These are phyloP conservation scores for Streptanthus diversifolius DNA, from an alignment of 345 rosid species.

Conservation along the genomic window DNA sequence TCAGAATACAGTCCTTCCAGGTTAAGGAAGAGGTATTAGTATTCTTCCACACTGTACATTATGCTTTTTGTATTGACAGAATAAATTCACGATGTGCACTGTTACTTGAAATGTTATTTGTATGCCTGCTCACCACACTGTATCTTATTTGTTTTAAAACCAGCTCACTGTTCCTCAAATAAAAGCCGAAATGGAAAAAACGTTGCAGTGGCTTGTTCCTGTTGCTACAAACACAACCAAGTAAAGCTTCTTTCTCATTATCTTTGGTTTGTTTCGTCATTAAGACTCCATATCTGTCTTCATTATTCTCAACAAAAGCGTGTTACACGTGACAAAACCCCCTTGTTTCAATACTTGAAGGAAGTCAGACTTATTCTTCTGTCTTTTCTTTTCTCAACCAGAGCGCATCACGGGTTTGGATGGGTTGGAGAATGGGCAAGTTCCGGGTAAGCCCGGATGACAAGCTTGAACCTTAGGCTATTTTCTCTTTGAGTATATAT, in stretches of 20 bases:
- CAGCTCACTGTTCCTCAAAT: constrained; percentile 77
- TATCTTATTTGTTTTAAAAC: constrained; percentile 14
- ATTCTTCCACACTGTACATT: not conserved
- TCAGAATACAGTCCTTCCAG: constrained; percentile 64
- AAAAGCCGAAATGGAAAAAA: constrained; percentile 94
- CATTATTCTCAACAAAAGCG: not conserved
- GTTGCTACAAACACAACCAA: constrained; percentile 90
- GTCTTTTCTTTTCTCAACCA: constrained; percentile 33
- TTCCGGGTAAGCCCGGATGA: constrained; percentile 59
- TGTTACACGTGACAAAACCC: not conserved
- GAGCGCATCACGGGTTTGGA: constrained; percentile 99
- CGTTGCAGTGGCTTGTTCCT: constrained; percentile 94
- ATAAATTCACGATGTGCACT: not conserved
- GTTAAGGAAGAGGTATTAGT: constrained; percentile 69
- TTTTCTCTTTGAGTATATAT: not conserved
- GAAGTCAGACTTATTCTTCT: not conserved
- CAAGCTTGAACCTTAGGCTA: constrained; percentile 9
- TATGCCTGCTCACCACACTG: constrained; percentile 15
- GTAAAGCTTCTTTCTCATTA: constrained; percentile 43
- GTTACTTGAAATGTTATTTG: constrained; percentile 3
- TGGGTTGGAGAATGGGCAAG: constrained; percentile 99
- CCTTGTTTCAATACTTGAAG: not conserved
- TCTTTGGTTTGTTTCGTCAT: not conserved
- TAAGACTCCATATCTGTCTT: not conserved
- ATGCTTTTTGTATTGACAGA: not conserved